Evolutionary conservation across 2,329 filamentous ascomycete species (phyloP).

Genomic region (Scorias spongiosa): DNA sequence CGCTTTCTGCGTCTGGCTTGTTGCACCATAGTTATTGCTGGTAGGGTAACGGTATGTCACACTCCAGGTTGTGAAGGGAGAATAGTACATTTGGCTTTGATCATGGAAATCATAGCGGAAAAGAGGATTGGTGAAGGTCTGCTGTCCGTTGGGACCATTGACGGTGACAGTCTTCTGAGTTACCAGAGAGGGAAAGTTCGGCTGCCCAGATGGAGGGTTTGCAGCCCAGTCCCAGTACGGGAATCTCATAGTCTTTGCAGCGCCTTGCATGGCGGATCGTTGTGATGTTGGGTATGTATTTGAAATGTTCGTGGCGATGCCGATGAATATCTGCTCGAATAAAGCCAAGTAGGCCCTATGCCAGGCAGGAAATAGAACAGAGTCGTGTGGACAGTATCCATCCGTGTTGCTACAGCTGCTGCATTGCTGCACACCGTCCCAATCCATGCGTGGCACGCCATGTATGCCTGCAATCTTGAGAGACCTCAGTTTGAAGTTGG

Average conservation of each 20-base stretch:
- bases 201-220: conserved; percentile 6
- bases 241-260: conserved; percentile 12
- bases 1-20: conserved; percentile 7
- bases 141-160: conserved; percentile 10
- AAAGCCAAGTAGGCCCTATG: conserved; percentile 14
- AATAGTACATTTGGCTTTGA: conserved; percentile 12
- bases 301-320: conserved; percentile 14
- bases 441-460: conserved; percentile 12
- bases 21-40: conserved; percentile 9
- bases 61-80: conserved; percentile 16
- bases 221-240: conserved; percentile 18
- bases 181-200: conserved; percentile 12
- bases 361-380: conserved; percentile 14
- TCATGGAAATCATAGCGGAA: conserved; percentile 11
- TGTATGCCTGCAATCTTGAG: conserved; percentile 11
- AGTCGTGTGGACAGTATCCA: conserved; percentile 15
- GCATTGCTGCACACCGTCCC: conserved; percentile 10
- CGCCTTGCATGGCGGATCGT: conserved; percentile 10
- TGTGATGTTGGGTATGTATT: conserved; percentile 10
- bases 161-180: conserved; percentile 11
- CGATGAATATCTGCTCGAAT: conserved; percentile 14
- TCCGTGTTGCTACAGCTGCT: conserved; percentile 7
- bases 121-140: conserved; percentile 7
- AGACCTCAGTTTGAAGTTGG: not conserved
- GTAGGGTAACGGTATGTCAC: conserved; percentile 17